Percentiles rank a stretch among this genome's conserved stretches.
These are phyloP conservation scores for Chrysosporium queenslandicum DNA, from an alignment of 2,329 filamentous ascomycete genomes.

Conservation along the genomic window DNA sequence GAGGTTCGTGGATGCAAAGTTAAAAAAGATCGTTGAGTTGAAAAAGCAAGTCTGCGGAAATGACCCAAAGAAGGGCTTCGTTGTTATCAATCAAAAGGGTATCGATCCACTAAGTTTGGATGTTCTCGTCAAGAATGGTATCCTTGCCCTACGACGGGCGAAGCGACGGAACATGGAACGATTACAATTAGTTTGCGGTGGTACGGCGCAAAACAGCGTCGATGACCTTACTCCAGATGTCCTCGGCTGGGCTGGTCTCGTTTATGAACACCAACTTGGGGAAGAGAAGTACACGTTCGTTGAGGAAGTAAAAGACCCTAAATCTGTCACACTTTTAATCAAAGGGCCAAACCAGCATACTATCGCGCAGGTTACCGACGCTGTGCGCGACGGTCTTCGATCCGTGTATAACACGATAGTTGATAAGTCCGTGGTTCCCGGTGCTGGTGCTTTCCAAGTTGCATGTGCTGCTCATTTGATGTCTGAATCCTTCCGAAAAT, in stretches of 20 bases:
- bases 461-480: slow-evolving; percentile 80
- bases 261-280: slow-evolving; percentile 94
- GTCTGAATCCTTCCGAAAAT: slow-evolving; percentile 75
- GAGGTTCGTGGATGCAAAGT: slow-evolving; percentile 87
- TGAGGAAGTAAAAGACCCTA: slow-evolving; percentile 96
- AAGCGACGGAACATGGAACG: slow-evolving; percentile 99
- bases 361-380: slow-evolving; percentile 92
- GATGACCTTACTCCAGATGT: slow-evolving; percentile 81
- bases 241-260: slow-evolving; percentile 88
- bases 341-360: slow-evolving; percentile 97
- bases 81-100: slow-evolving; percentile 98
- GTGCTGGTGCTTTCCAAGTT: slow-evolving; percentile 90
- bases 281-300: slow-evolving; percentile 99
- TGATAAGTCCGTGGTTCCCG: slow-evolving; percentile 90
- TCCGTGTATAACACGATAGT: slow-evolving; percentile 99
- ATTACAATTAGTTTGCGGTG: slow-evolving; percentile 87
- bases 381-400: slow-evolving; percentile 84
- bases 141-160: slow-evolving; percentile 82
- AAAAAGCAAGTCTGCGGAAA: slow-evolving; percentile 96
- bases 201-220: slow-evolving; percentile 86
- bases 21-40: slow-evolving; percentile 93
- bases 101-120: slow-evolving; percentile 95
- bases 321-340: slow-evolving; percentile 94
- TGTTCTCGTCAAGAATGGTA: slow-evolving; percentile 95
- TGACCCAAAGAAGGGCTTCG: slow-evolving; percentile 89